Base-by-base conservation (phyloP, 139 green algal species). In the Haematococcus sp. region DNA sequence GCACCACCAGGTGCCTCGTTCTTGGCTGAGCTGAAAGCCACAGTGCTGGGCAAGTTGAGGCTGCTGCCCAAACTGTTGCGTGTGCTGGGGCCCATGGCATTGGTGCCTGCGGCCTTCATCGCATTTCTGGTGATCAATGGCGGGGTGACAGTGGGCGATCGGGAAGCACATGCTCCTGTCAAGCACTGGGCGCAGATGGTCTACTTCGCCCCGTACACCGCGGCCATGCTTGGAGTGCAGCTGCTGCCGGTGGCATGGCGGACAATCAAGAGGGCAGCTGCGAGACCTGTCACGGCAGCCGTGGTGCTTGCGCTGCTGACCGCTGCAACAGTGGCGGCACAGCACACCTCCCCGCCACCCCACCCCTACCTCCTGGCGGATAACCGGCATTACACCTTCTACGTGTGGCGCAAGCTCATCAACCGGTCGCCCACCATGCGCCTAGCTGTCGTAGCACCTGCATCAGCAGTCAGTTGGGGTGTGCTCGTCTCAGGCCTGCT, bases 351-450 rank as follows among this genome's bases (percentile, higher is more conserved):
- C 44, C 9, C 66, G 40, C 15, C 4, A 9, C 66, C 66, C 9
- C 94, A 98, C 76, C 94, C 94, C 0, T 98, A 95, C 76, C 76
- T 98, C 13, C 76, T 98, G 11, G 92, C 93, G 4, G 94, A 98
- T 81, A 98, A 98, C 81, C 84, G 94, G 51, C 94, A 98, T 82
- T 97, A 95, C 77, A 91, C 84, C 0, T 98, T 98, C 71, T 98
- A 98, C 81, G 19, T 97, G 4, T 98, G 93, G 92, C 86, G 88
- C 34, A 69, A 73, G 13, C 5, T 84, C 43, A 34, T 85, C 55
- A 61, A 49, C n/a, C 51, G 43, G 64, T 34, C 46, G 55, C 22
- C 17, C 22, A 7, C 43, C 33, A 16, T 43, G 73, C 4, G 74
- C 81, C 2, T 91, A 84, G 40, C 60, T 49, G 9, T 73, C 94